A percentile compares a stretch with the other conserved stretches of the same genome.
Evolutionary conservation across 2,329 filamentous ascomycete species (phyloP).

Genomic region (Annulohypoxylon truncatum): DNA sequence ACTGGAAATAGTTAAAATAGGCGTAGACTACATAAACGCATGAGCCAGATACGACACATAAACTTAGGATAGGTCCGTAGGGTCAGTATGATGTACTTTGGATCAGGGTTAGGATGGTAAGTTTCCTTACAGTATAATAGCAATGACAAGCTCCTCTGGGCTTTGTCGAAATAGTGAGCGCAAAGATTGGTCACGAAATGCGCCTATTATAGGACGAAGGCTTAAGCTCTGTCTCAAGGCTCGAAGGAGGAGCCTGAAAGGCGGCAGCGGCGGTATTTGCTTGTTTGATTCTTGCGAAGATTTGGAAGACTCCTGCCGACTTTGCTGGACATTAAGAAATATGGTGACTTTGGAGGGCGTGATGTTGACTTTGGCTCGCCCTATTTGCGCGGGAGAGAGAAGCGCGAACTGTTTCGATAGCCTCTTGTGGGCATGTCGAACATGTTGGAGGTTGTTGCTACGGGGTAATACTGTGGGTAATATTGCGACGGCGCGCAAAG

Average conservation of each 20-base stretch:
- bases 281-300: constrained; percentile 38
- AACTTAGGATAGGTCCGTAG: constrained; percentile 45
- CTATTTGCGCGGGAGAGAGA: constrained; percentile 16
- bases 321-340: constrained; percentile 39
- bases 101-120: not conserved
- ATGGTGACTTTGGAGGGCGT: constrained; percentile 24
- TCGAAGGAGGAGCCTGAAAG: constrained; percentile 44
- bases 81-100: constrained; percentile 39
- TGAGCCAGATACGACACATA: constrained; percentile 51
- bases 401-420: constrained; percentile 16
- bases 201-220: constrained; percentile 52
- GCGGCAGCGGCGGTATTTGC: constrained; percentile 43
- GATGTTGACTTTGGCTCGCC: constrained; percentile 2
- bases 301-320: constrained; percentile 41
- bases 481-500: constrained; percentile 33
- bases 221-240: constrained; percentile 51
- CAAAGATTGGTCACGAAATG: constrained; percentile 55
- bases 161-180: constrained; percentile 55
- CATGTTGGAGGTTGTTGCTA: constrained; percentile 26
- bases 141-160: constrained; percentile 58
- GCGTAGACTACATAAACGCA: constrained; percentile 55
- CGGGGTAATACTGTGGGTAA: constrained; percentile 29
- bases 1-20: constrained; percentile 68
- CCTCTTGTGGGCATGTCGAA: constrained; percentile 37
- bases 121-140: constrained; percentile 55